Base-by-base conservation (phyloP, 139 green algal genomes). In the Chlamydomonas applanata region DNA sequence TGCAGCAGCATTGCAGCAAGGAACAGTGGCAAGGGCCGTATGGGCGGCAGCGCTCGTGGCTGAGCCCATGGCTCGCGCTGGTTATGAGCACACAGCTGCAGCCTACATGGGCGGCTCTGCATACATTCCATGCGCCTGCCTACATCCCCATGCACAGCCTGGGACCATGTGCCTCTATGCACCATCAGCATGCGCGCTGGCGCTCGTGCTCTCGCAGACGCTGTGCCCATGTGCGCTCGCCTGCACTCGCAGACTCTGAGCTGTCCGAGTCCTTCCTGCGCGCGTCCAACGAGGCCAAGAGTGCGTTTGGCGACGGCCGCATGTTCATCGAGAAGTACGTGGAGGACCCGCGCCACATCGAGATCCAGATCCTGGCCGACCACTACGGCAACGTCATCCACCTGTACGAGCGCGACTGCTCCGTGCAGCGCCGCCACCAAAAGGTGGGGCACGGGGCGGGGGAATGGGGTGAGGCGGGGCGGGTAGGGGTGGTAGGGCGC, bases 281-380 rank as follows among this genome's bases (percentile, higher is more conserved):
- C 11, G 93, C 93, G 27, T 90, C 83, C 72, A 90, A 90, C 61
- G 94, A 96, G 78, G 91, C 90, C 81, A 45, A 91, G 77, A 82
- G 85, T 13, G 93, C 93, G 11, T 99, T 99, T 85, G 95, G 94
- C 54, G 93, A 99, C 72, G 92, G 91, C 36, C 83, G 86, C 74
- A 98, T 99, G 91, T 98, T 98, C 70, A 81, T 97, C 1, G 95
- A 99, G 82, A 93, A 94, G 74, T 97, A 92, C 80, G 88, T 99
- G 61, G 89, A 97, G 82, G 85, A 94, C 63, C 93, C 95, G 24
- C 81, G 92, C 29, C 93, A 96, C 81, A 87, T 92, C 62, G 87
- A 92, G 84, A 82, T 92, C 61, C 85, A 98, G 84, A 94, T 99
- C 53, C 76, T 99, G 68, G 95, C 91, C 1, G 96, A 99, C 83